A percentile compares a stretch with the other conserved stretches of the same genome.
phyloP scores from a whole-genome alignment of 192 early-diverging fungal species.

The Coemansia sp. region DNA sequence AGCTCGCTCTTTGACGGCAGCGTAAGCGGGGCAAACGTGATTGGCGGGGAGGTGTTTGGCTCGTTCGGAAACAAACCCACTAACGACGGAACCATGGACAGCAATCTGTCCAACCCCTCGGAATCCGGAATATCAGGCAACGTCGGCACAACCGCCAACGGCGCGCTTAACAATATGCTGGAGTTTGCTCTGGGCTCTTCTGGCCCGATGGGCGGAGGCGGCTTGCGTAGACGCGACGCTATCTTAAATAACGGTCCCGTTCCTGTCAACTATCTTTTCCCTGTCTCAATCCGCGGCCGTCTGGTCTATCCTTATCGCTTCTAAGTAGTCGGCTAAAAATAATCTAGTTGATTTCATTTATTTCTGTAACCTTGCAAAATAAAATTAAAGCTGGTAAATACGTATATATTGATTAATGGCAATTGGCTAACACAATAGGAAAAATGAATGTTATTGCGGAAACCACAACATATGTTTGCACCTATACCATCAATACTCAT shows the following conservation, averaged over 20 bases:
- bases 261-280: background rate
- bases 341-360: background rate
- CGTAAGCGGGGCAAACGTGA: constrained; percentile 18
- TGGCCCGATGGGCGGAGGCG: background rate
- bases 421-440: no score
- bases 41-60: constrained; percentile 14
- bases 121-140: constrained; percentile 25
- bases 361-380: no score
- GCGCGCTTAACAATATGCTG: constrained; percentile 28
- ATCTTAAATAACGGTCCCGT: constrained; percentile 26
- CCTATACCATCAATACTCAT: no score
- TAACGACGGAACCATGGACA: constrained; percentile 31
- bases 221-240: constrained; percentile 24
- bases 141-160: constrained; percentile 38
- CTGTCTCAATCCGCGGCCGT: background rate
- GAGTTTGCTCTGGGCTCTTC: background rate
- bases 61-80: constrained; percentile 18
- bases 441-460: no score
- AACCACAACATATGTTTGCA: no score
- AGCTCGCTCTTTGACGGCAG: constrained; percentile 22
- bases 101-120: constrained; percentile 42
- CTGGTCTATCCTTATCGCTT: background rate
- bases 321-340: background rate
- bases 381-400: no score
- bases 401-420: no score